Base-by-base conservation (phyloP, 1,284 basidiomycete genomes). In the Microbotryum intermedium region DNA sequence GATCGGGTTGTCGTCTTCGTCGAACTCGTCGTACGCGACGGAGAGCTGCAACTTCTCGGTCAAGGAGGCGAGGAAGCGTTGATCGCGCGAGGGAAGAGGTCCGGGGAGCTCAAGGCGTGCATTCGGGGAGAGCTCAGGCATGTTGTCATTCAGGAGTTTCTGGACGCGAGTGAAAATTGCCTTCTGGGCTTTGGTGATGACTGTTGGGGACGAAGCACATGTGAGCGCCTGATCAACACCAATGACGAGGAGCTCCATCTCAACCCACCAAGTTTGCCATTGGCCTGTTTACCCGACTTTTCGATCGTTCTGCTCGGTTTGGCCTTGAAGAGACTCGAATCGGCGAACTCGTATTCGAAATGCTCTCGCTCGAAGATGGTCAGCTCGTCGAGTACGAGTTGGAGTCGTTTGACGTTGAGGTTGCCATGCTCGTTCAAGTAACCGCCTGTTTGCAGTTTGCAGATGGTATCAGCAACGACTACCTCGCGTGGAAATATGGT, bases 351-450 rank as follows among this genome's bases (percentile, higher is more conserved):
- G 75, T 85, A 86, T 79, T 94, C 86, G 66, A 95, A 97, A 8
- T 89, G 80, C 63, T 93, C 90, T 63, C 82, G 79, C 75, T 99
- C 95, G 80, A 90, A 90, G 10, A 82, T 76, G 11, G 83, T 82
- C 79, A 99, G 87, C 77, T 94, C 87, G 71, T 94, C 82, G 42
- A 99, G 78, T 49, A 98, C 82, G 20, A 90, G 77, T 75, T 97
- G 91, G 53, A 98, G 77, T 26, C 94, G 80, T 64, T 81, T 80
- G 62, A 85, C 83, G 65, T 87, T 84, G 71, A 99, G 90, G 3
- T 78, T 80, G 23, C 95, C 95, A 61, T 80, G 81, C 74, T 97
- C 90, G 72, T 98, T 97, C 59, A 98, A 78, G 74, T 97, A 98
- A 0, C 94, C 95, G 59, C 88, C 93, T 86, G 66, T 44, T 11